Evolutionary conservation across 1,284 basidiomycete genomes (phyloP).

Genomic region (Hemileia vastatrix): DNA sequence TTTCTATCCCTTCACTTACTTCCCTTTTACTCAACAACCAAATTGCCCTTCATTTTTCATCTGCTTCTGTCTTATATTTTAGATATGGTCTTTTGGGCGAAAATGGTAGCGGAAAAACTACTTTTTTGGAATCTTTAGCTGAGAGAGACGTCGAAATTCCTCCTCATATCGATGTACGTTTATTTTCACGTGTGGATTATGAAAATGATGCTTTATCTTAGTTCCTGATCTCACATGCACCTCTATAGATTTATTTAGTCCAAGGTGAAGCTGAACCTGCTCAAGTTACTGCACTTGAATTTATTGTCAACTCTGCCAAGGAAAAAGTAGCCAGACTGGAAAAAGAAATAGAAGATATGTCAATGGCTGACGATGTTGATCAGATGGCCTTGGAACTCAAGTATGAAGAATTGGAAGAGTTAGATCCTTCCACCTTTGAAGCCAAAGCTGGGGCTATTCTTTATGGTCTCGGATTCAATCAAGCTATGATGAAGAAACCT

Average conservation of each 20-base stretch:
- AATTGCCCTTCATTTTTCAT: background rate
- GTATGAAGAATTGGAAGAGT: constrained; percentile 93
- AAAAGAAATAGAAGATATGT: constrained; percentile 87
- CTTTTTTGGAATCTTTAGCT: constrained; percentile 59
- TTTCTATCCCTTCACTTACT: background rate
- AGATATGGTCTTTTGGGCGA: constrained; percentile 85
- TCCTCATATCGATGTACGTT: constrained; percentile 67
- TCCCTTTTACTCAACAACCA: background rate
- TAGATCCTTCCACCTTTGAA: constrained; percentile 92
- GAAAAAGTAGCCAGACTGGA: constrained; percentile 94
- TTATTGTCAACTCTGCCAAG: constrained; percentile 83
- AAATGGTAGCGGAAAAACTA: constrained; percentile 93
- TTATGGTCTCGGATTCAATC: constrained; percentile 88
- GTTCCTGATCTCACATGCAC: background rate
- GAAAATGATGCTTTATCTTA: background rate
- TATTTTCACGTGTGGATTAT: too few relatives aligned
- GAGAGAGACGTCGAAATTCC: constrained; percentile 92
- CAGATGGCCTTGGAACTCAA: constrained; percentile 74
- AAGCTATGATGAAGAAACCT: constrained; percentile 86
- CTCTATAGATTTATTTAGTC: constrained; percentile 73
- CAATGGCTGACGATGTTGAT: constrained; percentile 76
- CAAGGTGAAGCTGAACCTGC: constrained; percentile 90
- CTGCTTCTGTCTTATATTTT: background rate
- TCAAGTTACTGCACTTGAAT: constrained; percentile 92
- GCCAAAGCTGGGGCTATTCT: constrained; percentile 90